Conservation (phyloP, 352 stramenopile genomes). For the Elongisporangium senticosum region DNA sequence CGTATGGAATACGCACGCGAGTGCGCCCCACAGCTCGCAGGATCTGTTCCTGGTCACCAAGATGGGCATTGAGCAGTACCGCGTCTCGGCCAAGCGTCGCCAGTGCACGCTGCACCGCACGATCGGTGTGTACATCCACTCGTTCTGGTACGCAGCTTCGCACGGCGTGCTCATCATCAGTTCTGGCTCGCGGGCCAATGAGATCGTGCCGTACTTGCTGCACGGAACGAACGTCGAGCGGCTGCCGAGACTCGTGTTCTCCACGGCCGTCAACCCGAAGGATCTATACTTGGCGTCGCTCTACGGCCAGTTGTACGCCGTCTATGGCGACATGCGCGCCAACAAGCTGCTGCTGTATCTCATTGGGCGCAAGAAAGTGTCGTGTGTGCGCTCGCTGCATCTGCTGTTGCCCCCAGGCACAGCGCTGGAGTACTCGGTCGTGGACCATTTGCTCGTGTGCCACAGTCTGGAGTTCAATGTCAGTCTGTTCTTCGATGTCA, state of each 20-base stretch:
- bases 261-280: constrained; percentile 35
- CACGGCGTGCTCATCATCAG: constrained; percentile 66
- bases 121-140: constrained; percentile 55
- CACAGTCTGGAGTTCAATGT: constrained; percentile 81
- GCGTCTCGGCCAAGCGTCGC: constrained; percentile 49
- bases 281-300: constrained; percentile 62
- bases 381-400: constrained; percentile 70
- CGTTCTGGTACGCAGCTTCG: constrained; percentile 64
- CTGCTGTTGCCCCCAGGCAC: constrained; percentile 59
- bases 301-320: constrained; percentile 60
- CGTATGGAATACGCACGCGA: constrained; percentile 60
- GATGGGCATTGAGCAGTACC: constrained; percentile 71
- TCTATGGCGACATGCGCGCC: constrained; percentile 53
- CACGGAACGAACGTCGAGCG: constrained; percentile 55
- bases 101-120: constrained; percentile 50
- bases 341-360: constrained; percentile 70
- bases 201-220: constrained; percentile 70
- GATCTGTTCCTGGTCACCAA: constrained; percentile 75
- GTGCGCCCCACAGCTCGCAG: constrained; percentile 39
- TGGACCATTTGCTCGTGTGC: constrained; percentile 80
- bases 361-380: constrained; percentile 51
- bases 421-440: constrained; percentile 60
- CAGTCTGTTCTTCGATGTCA: constrained; percentile 76
- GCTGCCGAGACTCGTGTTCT: constrained; percentile 68
- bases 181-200: constrained; percentile 66